Evolutionary conservation across 306 rosid genomes (phyloP), one percentile per base, ranked within the genome.

Genomic region (Vigna mungo): DNA sequence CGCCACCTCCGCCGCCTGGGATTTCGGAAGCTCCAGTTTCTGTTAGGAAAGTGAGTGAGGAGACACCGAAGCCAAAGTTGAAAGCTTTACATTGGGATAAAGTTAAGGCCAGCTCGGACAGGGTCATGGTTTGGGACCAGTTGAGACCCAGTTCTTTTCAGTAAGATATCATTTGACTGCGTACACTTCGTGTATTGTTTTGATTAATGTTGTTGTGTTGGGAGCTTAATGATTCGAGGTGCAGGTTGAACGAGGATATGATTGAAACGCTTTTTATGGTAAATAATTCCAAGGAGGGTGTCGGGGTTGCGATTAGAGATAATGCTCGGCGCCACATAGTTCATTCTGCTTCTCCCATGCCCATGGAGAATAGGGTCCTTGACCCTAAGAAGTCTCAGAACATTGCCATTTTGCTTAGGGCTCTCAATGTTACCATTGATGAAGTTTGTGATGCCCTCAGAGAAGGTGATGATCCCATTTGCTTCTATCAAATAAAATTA

Each of bases 231-330:
- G 60, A 34, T 46, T 53, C 72, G 78, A 25, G 49, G 0, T 85
- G 83, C 91, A 94, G 98, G 71, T 89, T 94, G 89, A 90, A 94
- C 61, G 97, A 94, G 82, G 98, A 92, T 68, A 94, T 94, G 98
- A 94, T 92, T 23, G 96, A 94, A 84, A 85, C 95, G 9, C 84
- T 94, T 71, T 94, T 94, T 55, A 64, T 94, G 85, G 92, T 83
- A 37, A 94, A 92, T 72, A 85, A 87, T 74, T 80, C 88, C 6
- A 82, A 78, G 81, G 86, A 71, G 11, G 84, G 77, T 72, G 71
- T 84, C 1, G 74, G 78, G 46, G 75, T 83, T 67, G 85, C 85
- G 62, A 61, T 64, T 62, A 86, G 82, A 72, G 94, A 94, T 30
- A 73, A 86, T 41, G 85, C 85, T 37, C 87, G 89, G 21, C 90